Evolutionary conservation across 2,329 filamentous ascomycete genomes (phyloP).

Genomic region (Cadophora luteo-olivacea): DNA sequence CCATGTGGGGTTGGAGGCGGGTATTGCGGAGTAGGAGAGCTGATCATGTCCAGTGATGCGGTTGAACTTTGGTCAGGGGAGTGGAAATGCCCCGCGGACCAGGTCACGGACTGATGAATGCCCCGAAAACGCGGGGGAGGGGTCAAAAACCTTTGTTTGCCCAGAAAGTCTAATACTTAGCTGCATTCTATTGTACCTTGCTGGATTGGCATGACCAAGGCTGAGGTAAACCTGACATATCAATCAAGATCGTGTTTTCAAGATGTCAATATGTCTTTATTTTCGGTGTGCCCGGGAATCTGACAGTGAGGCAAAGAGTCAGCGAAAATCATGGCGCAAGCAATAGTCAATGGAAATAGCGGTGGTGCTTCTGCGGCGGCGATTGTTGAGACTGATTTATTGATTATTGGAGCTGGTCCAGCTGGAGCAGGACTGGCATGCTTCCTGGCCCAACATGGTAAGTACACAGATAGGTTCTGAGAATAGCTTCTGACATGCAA

Average conservation of each 20-base stretch:
- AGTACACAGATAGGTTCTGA: background rate
- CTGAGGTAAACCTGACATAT: slow-evolving; percentile 1
- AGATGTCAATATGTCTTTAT: background rate
- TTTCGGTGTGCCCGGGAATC: background rate
- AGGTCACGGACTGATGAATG: background rate
- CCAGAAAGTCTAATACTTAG: background rate
- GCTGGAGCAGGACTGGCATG: slow-evolving; percentile 61
- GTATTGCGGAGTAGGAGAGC: slow-evolving; percentile 7
- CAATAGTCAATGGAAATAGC: background rate
- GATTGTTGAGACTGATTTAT: slow-evolving; percentile 50
- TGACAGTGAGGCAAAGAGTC: background rate
- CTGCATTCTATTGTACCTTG: background rate
- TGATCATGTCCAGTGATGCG: background rate
- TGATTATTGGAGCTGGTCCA: slow-evolving; percentile 60
- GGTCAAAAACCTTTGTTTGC: background rate
- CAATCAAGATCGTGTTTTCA: background rate
- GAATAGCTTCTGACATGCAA: background rate
- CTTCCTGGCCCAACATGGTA: slow-evolving; percentile 57
- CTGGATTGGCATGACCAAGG: slow-evolving; percentile 2
- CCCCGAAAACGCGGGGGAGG: slow-evolving; percentile 3
- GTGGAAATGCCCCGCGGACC: background rate
- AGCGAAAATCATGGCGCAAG: background rate
- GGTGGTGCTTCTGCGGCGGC: background rate
- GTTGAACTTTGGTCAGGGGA: background rate
- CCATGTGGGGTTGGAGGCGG: slow-evolving; percentile 20